A percentile compares a stretch with the other conserved stretches of the same genome.
Evolutionary conservation across 441 rosid species (phyloP).

Genomic region (Syzygium malaccense): DNA sequence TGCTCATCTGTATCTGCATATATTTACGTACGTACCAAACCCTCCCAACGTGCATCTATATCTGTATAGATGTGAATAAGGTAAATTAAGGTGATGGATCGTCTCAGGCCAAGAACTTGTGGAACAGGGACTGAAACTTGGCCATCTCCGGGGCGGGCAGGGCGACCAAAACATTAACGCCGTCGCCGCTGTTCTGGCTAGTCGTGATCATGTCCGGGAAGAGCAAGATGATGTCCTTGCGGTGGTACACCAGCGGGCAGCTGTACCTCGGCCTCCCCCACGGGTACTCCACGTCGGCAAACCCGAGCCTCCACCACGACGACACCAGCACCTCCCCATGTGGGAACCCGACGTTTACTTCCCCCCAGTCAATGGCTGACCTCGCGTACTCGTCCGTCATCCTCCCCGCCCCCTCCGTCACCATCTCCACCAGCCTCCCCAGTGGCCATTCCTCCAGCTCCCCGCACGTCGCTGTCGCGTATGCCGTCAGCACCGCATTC

Average conservation of each 20-base stretch:
- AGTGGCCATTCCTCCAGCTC: conserved; percentile 40
- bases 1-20: background rate
- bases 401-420: conserved; percentile 42
- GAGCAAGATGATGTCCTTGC: conserved; percentile 66
- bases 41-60: background rate
- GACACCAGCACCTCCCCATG: conserved; percentile 65
- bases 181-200: conserved; percentile 23
- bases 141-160: conserved; percentile 59
- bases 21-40: background rate
- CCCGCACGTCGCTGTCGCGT: conserved; percentile 39
- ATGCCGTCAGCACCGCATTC: conserved; percentile 65
- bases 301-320: conserved; percentile 85
- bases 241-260: conserved; percentile 60
- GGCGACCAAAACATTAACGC: conserved; percentile 65
- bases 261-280: conserved; percentile 78
- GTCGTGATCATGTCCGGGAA: conserved; percentile 39
- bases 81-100: background rate
- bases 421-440: conserved; percentile 43
- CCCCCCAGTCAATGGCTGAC: conserved; percentile 74
- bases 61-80: background rate
- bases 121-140: conserved; percentile 44
- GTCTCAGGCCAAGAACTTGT: conserved; percentile 14
- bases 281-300: conserved; percentile 65
- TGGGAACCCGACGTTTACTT: conserved; percentile 55
- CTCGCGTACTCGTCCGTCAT: conserved; percentile 55